Conservation (phyloP, 83 land plant species). For the Picea engelmannii region DNA sequence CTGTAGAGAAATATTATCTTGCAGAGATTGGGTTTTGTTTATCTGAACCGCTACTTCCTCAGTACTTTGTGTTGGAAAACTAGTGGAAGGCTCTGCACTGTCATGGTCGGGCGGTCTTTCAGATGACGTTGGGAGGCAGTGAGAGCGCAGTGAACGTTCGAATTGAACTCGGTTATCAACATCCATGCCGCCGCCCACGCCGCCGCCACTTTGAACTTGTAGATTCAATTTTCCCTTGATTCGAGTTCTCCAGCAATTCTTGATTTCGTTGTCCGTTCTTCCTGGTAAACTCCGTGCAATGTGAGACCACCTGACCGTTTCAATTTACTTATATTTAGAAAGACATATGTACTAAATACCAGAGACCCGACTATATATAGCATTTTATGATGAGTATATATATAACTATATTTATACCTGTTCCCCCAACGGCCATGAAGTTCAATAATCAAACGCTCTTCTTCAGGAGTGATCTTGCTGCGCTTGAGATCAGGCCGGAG, state of each 20-base stretch:
- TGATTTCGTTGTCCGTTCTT: constrained; percentile 6
- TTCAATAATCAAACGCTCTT: constrained; percentile 61
- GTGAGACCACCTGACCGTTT: constrained; percentile 11
- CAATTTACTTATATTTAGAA: too few species aligned
- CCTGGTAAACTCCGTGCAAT: constrained; percentile 4
- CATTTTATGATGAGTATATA: background rate
- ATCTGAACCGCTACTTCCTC: background rate
- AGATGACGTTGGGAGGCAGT: background rate
- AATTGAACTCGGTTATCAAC: background rate
- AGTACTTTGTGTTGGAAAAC: background rate
- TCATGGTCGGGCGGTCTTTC: background rate
- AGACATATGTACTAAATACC: too few species aligned
- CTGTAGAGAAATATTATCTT: too few species aligned
- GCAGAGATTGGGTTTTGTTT: too few species aligned
- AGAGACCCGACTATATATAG: too few species aligned
- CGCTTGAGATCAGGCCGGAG: constrained; percentile 62
- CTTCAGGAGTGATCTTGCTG: constrained; percentile 64
- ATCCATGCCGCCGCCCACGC: background rate
- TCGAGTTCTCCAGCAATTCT: constrained; percentile 8
- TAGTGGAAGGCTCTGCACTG: background rate
- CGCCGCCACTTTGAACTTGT: background rate
- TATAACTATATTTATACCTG: too few species aligned
- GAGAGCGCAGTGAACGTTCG: background rate
- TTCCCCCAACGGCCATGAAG: constrained; percentile 72
- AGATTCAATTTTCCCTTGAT: background rate